A percentile compares a stretch with the other conserved stretches of the same genome.
phyloP scores from a whole-genome alignment of 768 basidiomycete genomes.

The Auricularia auricula-judae region DNA sequence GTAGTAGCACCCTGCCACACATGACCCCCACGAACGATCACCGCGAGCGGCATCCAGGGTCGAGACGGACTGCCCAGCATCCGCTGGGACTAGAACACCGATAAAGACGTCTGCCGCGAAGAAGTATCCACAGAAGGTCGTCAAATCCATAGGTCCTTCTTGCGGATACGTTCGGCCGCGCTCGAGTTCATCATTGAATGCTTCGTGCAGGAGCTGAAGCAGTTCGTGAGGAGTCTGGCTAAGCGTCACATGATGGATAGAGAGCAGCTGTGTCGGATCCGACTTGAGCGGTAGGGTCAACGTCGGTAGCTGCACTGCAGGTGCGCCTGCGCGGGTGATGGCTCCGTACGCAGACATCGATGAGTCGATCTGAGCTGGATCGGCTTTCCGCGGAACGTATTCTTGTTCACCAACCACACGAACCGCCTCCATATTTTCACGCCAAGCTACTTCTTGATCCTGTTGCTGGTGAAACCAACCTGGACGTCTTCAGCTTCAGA shows the following conservation, averaged over 20 bases:
- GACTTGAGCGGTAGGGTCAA: conserved; percentile 30
- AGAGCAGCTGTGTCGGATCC: conserved; percentile 18
- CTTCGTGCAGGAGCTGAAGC: conserved; percentile 43
- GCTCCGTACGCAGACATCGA: conserved; percentile 68
- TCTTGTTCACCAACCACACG: background rate
- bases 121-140: conserved; percentile 63
- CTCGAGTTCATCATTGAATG: conserved; percentile 67
- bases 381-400: background rate
- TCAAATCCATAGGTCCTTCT: conserved; percentile 35
- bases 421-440: background rate
- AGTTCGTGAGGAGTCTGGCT: conserved; percentile 32
- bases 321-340: conserved; percentile 26
- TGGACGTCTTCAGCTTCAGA: no score
- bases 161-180: conserved; percentile 81
- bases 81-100: conserved; percentile 31
- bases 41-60: conserved; percentile 34
- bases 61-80: conserved; percentile 11
- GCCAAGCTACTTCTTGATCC: no score
- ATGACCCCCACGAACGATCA: conserved; percentile 52
- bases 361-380: background rate
- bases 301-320: conserved; percentile 33
- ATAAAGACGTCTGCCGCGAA: conserved; percentile 69
- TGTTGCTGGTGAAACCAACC: no score
- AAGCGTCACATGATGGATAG: conserved; percentile 43
- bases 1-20: conserved; percentile 71